Evolutionary conservation across 1,284 basidiomycete species (phyloP), one percentile per base, ranked within the genome.

Genomic region (Trametes pubescens): DNA sequence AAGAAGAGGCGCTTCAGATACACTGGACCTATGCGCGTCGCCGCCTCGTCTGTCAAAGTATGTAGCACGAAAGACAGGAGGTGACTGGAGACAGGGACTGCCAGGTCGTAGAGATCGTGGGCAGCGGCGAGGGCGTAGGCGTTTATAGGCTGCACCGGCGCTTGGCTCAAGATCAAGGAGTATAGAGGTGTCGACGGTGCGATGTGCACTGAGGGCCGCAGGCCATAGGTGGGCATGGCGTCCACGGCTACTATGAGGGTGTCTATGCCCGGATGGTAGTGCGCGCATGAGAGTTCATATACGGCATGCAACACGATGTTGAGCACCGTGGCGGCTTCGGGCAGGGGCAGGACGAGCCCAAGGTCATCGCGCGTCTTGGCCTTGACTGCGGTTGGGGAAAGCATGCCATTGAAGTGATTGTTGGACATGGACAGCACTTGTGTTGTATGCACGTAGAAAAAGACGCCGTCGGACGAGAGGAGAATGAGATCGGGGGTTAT

Each of bases 401-500:
- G 71, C 56, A 78, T 76, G 7, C 69, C 62, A 57, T 77, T 72
- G 72, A 81, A 81, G 18, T 71, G 71, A 61, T 81, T 82, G 37
- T 65, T 62, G n/a, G 81, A 81, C 9, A 71, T 71, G 35, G 69
- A 59, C 38, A 80, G 72, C 14, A 82, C 64, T 43, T 74, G 75
- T 21, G 75, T 67, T 4, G 74, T 68, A 62, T 82, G 79, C 13
- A 78, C 77, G 56, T 81, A 82, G 73, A 82, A 93, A 76, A 92
- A 92, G 44, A 93, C 91, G 8, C 83, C 83, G 71, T 93, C 91
- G 21, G 86, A 82, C 3, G 91, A 87, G 63, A 92, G 77, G 56
- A 93, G 76, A 67, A 89, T 81, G 57, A 87, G 71, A 73, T 93
- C 88, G 2, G 89, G 85, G 0, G 82, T 79, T 16, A 81, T 73